Evolutionary conservation across 768 basidiomycete species (phyloP).

Genomic region (Serpula lacrymans): DNA sequence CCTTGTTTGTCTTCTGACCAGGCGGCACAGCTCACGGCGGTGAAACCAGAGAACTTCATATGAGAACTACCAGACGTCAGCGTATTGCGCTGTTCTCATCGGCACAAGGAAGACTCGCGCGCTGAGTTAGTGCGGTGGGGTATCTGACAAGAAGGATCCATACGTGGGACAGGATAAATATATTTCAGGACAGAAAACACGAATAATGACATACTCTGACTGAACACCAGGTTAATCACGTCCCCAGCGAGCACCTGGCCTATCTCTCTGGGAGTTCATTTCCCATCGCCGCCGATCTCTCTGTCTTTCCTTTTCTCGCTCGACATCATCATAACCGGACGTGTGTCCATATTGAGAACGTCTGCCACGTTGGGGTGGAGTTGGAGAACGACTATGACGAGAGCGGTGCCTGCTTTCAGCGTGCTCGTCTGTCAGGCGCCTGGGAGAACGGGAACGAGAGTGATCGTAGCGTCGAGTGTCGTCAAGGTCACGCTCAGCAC

Average conservation of each 20-base stretch:
- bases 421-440: conserved; percentile 11
- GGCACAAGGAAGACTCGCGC: conserved; percentile 7
- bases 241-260: conserved; percentile 17
- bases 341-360: conserved; percentile 9
- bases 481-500: conserved; percentile 26
- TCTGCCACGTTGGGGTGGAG: conserved; percentile 15
- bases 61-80: too few species aligned
- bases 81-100: too few species aligned
- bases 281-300: conserved; percentile 55
- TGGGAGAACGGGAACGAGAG: conserved; percentile 36
- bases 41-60: too few species aligned
- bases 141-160: conserved; percentile 2
- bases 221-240: conserved; percentile 12
- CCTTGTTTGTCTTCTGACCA: too few species aligned
- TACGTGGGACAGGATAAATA: conserved; percentile 8
- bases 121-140: conserved; percentile 4
- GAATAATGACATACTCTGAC: conserved; percentile 6
- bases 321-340: conserved; percentile 25
- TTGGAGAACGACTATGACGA: conserved; percentile 22
- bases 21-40: too few species aligned
- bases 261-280: conserved; percentile 38
- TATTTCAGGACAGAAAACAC: conserved; percentile 1
- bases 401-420: conserved; percentile 22
- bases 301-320: conserved; percentile 31
- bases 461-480: conserved; percentile 21